Base-by-base conservation (phyloP, 2,329 filamentous ascomycete species). In the Huntiella moniliformis region DNA sequence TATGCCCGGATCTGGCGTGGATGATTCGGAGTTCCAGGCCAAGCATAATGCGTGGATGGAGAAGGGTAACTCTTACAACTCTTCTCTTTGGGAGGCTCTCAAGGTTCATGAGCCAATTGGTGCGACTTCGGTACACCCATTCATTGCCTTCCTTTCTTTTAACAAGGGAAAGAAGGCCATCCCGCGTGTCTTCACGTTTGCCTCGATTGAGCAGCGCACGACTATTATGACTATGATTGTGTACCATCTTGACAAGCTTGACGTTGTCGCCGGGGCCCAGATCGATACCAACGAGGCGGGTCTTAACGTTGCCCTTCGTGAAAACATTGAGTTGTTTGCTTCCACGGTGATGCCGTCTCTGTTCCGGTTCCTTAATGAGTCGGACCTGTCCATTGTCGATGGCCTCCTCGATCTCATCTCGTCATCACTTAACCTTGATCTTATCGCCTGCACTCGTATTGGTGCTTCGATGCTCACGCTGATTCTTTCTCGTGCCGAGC, bases 141-240 rank as follows among this genome's bases (percentile, higher is more conserved):
- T 98, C 63, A 95, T 98, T 54, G 84, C 87, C 40, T 88, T 98
- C 60, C 67, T 98, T 40, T 93, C 87, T 4, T 92, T 91, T 56
- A 76, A 79, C 54, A 98, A 98, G 67, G 91, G 91, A 57, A 96
- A 95, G 67, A 94, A 91, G 66, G 84, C 83, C 1, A 85, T 98
- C 50, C 86, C 86, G 42, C 84, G 91, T 46, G 82, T 96, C 45
- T 96, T 96, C 73, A 80, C 86, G 38, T 85, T 95, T 56, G 82
- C 95, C 44, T 82, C 82, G 52, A 82, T 87, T 51, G 82, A 95
- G 57, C 87, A 96, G 62, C 83, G 88, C 42, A 87, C 91, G 16
- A 96, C 87, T 1, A 85, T 96, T 51, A 70, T 98, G 51, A 98
- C 91, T 4, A 88, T 98, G 73, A 88, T 98, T 53, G 76, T 93